Conservation (phyloP, 306 rosid genomes). For the Pyrus communis region DNA sequence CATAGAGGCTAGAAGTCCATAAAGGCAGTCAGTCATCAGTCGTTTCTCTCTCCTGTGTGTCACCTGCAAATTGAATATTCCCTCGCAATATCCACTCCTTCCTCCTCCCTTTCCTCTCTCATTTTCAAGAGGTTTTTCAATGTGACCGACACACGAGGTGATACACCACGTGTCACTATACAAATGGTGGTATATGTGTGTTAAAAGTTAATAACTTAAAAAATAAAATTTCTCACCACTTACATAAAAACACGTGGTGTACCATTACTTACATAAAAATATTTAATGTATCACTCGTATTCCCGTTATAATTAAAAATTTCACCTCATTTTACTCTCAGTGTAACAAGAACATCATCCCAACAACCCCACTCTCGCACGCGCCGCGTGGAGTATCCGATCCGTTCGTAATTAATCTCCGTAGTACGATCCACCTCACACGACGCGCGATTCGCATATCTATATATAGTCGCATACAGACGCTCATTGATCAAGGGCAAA, state of each 20-base stretch:
- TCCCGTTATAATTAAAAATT: too few relatives aligned
- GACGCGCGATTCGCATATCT: not conserved
- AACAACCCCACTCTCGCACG: slow-evolving; percentile 1
- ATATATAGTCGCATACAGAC: not conserved
- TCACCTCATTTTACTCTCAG: not conserved
- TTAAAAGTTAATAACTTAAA: too few relatives aligned
- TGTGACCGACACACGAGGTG: too few relatives aligned
- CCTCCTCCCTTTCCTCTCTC: not conserved
- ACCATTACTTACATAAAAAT: too few relatives aligned
- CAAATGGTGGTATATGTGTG: too few relatives aligned
- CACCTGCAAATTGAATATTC: not conserved
- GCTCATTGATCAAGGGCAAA: not conserved
- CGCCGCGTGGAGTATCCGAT: not conserved
- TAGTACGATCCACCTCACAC: not conserved
- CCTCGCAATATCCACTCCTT: not conserved
- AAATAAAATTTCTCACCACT: too few relatives aligned
- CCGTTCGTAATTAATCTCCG: not conserved
- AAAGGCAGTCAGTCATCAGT: too few relatives aligned
- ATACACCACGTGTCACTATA: too few relatives aligned
- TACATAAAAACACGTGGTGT: too few relatives aligned
- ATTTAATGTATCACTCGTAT: too few relatives aligned
- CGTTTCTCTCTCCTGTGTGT: not conserved
- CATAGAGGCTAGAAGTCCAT: too few relatives aligned
- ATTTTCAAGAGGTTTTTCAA: too few relatives aligned
- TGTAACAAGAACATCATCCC: not conserved